Evolutionary conservation across 805 yeast species (phyloP), one percentile per base, ranked within the genome.

Genomic region (Yarrowia divulgata): DNA sequence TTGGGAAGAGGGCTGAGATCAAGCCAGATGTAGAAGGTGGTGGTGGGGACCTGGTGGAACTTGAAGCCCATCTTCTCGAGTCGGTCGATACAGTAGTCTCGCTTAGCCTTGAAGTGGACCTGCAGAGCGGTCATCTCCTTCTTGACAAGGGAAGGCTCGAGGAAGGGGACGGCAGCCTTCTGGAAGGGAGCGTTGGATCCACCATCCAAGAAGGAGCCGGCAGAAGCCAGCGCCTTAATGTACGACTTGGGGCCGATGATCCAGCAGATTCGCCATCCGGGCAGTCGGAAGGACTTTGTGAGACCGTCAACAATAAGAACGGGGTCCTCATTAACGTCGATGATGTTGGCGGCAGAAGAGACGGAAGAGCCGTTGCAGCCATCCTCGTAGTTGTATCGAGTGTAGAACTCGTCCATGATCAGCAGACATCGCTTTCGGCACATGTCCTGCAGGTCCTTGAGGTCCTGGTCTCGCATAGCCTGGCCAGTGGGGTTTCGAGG

Each of bases 251-350:
- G 89, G 2, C 89, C 89, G 70, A 86, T 78, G 67, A 86, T 80
- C 89, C 89, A 86, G 73, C 88, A 85, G 13, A 84, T 83, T 76
- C 89, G 80, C 88, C 88, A 86, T 1, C 89, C 89, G 4, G 89
- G 89, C 60, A 86, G 80, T 70, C 89, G 80, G 78, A 86, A 86
- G 3, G 87, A 85, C 76, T 86, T 86, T 63, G 89, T 86, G 54
- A 86, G 79, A 0, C 89, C 89, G 75, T 86, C 87, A 71, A 86
- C 80, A 70, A 86, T 85, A 72, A 86, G 80, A 8, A 86, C 89
- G 0, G 88, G 89, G 73, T 86, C 89, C 67, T 77, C 77, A 73
- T 86, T 82, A 23, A 86, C 89, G 72, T 86, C 88, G 37, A 83
- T 80, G 39, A 86, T 83, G 71, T 78, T 82, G 71, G 81, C 81